phyloP scores from a whole-genome alignment of 371 early-diverging fungal genomes.

The Apophysomyces sp. region DNA sequence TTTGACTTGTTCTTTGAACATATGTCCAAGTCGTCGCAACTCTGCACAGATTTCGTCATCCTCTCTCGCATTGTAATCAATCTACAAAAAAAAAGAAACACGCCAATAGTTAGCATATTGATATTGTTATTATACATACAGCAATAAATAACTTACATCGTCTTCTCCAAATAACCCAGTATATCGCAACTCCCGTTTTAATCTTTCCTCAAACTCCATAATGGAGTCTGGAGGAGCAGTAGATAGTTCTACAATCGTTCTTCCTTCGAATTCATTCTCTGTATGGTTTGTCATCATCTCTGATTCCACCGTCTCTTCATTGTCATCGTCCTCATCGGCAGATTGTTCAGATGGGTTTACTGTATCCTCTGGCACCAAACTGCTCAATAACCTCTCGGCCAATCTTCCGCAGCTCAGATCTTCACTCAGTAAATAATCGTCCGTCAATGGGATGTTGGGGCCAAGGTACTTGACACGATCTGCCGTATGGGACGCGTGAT shows the following conservation, averaged over 20 bases:
- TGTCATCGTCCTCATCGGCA: constrained; percentile 8
- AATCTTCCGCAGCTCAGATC: constrained; percentile 62
- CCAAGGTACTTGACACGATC: constrained; percentile 2
- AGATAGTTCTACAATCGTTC: constrained; percentile 5
- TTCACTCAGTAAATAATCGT: constrained; percentile 21
- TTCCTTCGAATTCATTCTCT: constrained; percentile 13
- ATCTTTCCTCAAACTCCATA: constrained; percentile 67
- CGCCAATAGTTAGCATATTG: neutral
- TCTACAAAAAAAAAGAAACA: constrained; percentile 23
- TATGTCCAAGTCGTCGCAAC: constrained; percentile 65
- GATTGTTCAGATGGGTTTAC: constrained; percentile 11
- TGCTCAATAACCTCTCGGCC: constrained; percentile 72
- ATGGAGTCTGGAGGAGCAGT: constrained; percentile 17
- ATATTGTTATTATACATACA: neutral
- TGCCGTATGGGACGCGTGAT: neutral
- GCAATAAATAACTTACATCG: constrained; percentile 50
- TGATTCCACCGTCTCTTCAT: constrained; percentile 26
- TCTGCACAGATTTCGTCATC: constrained; percentile 84
- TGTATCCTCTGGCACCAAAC: constrained; percentile 65
- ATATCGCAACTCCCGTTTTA: constrained; percentile 78
- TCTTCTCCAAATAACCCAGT: constrained; percentile 79
- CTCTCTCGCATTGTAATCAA: constrained; percentile 69
- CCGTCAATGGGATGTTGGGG: neutral
- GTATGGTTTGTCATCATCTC: constrained; percentile 7
- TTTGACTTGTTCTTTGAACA: constrained; percentile 70